Percentiles rank a stretch among this genome's conserved stretches.
phyloP scores from a whole-genome alignment of 441 rosid genomes.

The Corymbia calophylla region DNA sequence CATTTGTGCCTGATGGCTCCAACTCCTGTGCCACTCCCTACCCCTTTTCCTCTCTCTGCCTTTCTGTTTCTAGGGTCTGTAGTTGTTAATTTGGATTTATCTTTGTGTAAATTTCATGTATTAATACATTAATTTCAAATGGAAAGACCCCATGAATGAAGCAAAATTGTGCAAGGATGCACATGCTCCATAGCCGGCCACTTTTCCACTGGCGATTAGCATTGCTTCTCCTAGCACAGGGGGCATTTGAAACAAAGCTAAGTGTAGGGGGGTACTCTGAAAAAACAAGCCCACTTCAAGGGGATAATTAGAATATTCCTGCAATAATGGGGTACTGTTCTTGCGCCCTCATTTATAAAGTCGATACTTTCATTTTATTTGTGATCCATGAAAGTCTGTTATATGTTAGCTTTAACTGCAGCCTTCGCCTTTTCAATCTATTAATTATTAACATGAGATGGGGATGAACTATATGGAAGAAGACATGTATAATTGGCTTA shows the following conservation, averaged over 20 bases:
- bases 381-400: not conserved
- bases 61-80: not conserved
- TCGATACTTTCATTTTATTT: not conserved
- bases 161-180: not conserved
- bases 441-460: not conserved
- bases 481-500: not conserved
- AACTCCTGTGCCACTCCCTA: not conserved
- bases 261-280: not conserved
- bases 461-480: not conserved
- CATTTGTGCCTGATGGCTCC: not conserved
- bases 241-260: not conserved
- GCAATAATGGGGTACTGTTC: not conserved
- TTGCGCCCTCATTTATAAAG: not conserved
- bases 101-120: not conserved
- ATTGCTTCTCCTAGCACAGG: not conserved
- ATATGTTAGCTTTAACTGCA: not conserved
- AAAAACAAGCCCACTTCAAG: not conserved
- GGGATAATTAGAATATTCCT: not conserved
- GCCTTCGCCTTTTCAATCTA: not conserved
- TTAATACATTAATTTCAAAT: not conserved
- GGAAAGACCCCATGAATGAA: not conserved
- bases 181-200: not conserved
- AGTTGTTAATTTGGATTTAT: not conserved
- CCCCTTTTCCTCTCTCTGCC: not conserved
- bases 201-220: not conserved